Base-by-base conservation (phyloP, 345 rosid genomes). In the Brassica carinata region DNA sequence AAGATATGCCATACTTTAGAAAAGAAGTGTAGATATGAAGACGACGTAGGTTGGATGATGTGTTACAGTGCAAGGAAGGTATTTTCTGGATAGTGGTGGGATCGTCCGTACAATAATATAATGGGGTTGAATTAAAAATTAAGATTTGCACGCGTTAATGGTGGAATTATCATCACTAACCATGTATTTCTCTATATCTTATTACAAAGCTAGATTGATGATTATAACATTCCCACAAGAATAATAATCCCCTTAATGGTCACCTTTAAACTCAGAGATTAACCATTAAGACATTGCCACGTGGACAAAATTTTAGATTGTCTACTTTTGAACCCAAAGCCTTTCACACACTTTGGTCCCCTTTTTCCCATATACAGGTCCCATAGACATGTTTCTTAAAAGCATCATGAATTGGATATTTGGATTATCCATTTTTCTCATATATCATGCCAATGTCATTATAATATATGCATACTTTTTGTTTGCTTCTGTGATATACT, bases 301-400 rank as follows among this genome's bases (percentile, higher is more conserved):
- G 71, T 80, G 26, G 75, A 33, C 15, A 15, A 33, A 2, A 0
- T 43, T 67, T 55, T 38, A 34, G 74, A 74, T 61, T 34, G 26
- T 74, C 53, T 79, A 66, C 73, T 74, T 74, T 79, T 51, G 36
- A 68, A 73, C 43, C 8, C 75, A 74, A 69, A 80, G 74, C 58
- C 71, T 74, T 75, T 80, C 78, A 79, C 74, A 79, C 74, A 79
- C 74, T 67, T 61, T 3, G 69, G 71, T 69, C 26, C 38, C 62
- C 33, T 67, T 58, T 79, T 78, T 67, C 53, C 31, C 11, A 43
- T 67, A 59, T 72, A 40, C 94, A 88, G 77, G 86, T 89, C 92
- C 92, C 94, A 83, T 89, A 80, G 92, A 85, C 92, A 87, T 69
- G 67, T 74, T 87, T 85, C 83, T 33, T 80, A 80, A 88, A 89